Evolutionary conservation across 2,329 filamentous ascomycete genomes (phyloP).

Genomic region (Verticillium dahliae): DNA sequence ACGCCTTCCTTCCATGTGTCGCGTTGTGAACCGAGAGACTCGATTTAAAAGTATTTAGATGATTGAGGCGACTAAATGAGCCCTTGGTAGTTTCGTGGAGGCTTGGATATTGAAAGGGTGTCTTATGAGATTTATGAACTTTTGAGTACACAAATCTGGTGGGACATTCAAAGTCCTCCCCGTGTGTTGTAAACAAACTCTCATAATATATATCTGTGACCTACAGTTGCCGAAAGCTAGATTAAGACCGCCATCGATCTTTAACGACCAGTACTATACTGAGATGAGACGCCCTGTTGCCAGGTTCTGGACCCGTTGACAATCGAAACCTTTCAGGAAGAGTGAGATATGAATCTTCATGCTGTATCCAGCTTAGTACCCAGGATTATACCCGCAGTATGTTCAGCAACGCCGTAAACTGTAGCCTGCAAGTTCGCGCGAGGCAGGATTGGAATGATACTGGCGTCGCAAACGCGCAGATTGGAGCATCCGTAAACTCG

Average conservation of each 20-base stretch:
- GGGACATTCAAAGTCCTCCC: too few species aligned
- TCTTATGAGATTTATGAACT: too few species aligned
- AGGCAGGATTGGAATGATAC: slow-evolving; percentile 35
- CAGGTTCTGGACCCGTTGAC: slow-evolving; percentile 21
- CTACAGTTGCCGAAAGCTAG: slow-evolving; percentile 43
- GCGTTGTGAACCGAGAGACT: too few species aligned
- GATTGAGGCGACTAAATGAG: too few species aligned
- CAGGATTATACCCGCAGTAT: slow-evolving; percentile 11
- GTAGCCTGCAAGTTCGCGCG: slow-evolving; percentile 21
- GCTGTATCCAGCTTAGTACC: neutral
- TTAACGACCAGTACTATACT: slow-evolving; percentile 22
- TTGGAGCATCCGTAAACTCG: slow-evolving; percentile 36
- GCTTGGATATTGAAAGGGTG: too few species aligned
- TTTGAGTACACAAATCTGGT: too few species aligned
- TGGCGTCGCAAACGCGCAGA: slow-evolving; percentile 38
- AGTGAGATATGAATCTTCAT: too few species aligned
- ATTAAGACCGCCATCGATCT: slow-evolving; percentile 37
- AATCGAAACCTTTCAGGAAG: neutral
- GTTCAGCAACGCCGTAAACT: slow-evolving; percentile 25
- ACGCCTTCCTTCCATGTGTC: too few species aligned
- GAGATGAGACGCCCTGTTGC: slow-evolving; percentile 24
- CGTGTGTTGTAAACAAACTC: too few species aligned
- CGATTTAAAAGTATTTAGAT: too few species aligned
- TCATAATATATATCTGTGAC: slow-evolving; percentile 8
- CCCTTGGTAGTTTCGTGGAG: too few species aligned